phyloP scores from a whole-genome alignment of 2,329 filamentous ascomycete genomes.

The Aspergillus pseudoviridinutans region DNA sequence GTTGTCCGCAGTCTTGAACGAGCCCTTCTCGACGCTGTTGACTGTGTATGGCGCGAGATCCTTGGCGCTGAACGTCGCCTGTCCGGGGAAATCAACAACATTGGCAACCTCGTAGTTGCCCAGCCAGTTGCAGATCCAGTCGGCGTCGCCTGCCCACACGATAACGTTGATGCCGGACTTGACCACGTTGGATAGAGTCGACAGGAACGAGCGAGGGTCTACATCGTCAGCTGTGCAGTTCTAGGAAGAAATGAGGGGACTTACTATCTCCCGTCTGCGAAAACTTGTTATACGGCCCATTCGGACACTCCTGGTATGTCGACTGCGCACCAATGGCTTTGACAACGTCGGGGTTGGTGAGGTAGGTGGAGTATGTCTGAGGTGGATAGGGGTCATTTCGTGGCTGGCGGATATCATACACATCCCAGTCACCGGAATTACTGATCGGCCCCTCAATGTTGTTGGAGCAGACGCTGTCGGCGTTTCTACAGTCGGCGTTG shows the following conservation, averaged over 20 bases:
- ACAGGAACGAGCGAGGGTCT: constrained; percentile 45
- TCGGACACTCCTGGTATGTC: constrained; percentile 42
- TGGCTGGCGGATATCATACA: constrained; percentile 46
- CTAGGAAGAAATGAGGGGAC: constrained; percentile 3
- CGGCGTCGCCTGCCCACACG: constrained; percentile 56
- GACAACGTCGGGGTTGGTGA: constrained; percentile 34
- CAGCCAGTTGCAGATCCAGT: constrained; percentile 58
- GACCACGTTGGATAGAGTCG: constrained; percentile 44
- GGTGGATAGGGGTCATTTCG: constrained; percentile 38
- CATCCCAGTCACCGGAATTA: constrained; percentile 25
- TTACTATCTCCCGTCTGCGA: constrained; percentile 39
- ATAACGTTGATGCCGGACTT: constrained; percentile 48
- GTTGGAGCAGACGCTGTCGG: constrained; percentile 33
- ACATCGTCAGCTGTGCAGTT: constrained; percentile 3
- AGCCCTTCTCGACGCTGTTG: constrained; percentile 44
- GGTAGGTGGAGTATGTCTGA: constrained; percentile 40
- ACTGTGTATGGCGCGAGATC: constrained; percentile 46
- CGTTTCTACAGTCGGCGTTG: constrained; percentile 29
- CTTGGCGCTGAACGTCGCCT: constrained; percentile 39
- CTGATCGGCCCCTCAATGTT: constrained; percentile 35
- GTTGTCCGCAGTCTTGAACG: constrained; percentile 50
- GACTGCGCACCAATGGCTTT: constrained; percentile 46
- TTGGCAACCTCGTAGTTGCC: constrained; percentile 49
- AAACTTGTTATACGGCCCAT: constrained; percentile 37
- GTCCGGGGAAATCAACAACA: constrained; percentile 42